Evolutionary conservation across 73 alveolate species (phyloP).

Genomic region (Tetrahymena malaccensis): DNA sequence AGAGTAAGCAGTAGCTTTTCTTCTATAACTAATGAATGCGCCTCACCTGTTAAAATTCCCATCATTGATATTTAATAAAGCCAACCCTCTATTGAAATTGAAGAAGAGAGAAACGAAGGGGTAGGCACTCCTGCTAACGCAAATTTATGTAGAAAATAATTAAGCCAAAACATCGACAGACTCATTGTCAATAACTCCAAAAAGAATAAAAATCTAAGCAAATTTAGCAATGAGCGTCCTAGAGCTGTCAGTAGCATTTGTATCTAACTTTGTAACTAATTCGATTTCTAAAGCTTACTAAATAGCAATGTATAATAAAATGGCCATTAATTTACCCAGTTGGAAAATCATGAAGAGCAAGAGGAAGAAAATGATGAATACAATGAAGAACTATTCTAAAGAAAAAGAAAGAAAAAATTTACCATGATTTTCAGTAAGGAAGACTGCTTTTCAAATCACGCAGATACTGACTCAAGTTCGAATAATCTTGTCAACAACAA

Average conservation of each 20-base stretch:
- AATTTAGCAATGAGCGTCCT: neutral
- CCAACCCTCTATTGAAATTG: neutral
- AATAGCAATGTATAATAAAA: neutral
- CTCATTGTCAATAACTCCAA: neutral
- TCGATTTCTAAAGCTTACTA: neutral
- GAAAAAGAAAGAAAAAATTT: neutral
- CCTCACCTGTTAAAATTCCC: neutral
- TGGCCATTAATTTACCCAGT: neutral
- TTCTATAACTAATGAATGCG: neutral
- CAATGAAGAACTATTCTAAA: neutral
- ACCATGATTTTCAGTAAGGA: neutral
- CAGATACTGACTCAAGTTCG: neutral
- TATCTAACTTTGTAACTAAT: neutral
- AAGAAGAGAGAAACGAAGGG: neutral
- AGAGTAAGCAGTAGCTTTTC: neutral
- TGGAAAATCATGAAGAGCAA: neutral
- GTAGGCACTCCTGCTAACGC: neutral
- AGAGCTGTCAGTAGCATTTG: neutral
- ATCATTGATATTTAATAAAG: neutral
- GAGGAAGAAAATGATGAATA: neutral
- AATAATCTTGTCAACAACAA: neutral
- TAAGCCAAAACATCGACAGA: neutral
- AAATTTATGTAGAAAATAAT: neutral
- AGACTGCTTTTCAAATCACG: neutral
- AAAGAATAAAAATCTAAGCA: neutral